Percentiles rank a stretch among this genome's conserved stretches.
Conservation (phyloP, 805 yeast species). For the Candida hungchunana region DNA sequence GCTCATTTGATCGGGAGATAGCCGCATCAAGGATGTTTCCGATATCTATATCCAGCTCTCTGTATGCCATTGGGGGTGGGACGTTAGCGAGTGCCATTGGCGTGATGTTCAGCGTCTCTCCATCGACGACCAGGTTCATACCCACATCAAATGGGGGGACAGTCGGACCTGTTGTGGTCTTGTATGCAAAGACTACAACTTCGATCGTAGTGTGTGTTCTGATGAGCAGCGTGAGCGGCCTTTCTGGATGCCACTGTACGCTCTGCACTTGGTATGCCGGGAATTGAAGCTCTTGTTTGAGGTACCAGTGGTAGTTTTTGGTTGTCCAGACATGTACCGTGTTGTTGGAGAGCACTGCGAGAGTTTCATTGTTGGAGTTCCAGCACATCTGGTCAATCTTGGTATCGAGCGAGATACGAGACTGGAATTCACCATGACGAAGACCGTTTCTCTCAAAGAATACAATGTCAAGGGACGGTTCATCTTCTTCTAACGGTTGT, state of each 20-base stretch:
- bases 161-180: constrained; percentile 64
- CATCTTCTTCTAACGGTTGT: constrained; percentile 31
- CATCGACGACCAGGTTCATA: constrained; percentile 78
- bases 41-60: constrained; percentile 53
- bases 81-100: constrained; percentile 82
- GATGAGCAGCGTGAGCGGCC: constrained; percentile 68
- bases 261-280: constrained; percentile 30
- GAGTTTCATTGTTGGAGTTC: constrained; percentile 76
- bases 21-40: constrained; percentile 62
- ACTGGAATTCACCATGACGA: constrained; percentile 78
- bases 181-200: constrained; percentile 63
- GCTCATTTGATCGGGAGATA: constrained; percentile 52
- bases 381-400: constrained; percentile 56
- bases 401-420: constrained; percentile 54
- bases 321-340: constrained; percentile 85
- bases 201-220: constrained; percentile 51
- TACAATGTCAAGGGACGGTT: constrained; percentile 47
- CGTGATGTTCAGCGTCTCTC: constrained; percentile 63
- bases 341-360: constrained; percentile 61
- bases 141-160: constrained; percentile 69
- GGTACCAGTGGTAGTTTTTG: constrained; percentile 93
- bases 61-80: constrained; percentile 88
- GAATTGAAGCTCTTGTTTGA: constrained; percentile 68
- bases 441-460: constrained; percentile 94
- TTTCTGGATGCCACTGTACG: constrained; percentile 85